Evolutionary conservation across 768 basidiomycete genomes (phyloP).

Genomic region (Serendipita vermifera): DNA sequence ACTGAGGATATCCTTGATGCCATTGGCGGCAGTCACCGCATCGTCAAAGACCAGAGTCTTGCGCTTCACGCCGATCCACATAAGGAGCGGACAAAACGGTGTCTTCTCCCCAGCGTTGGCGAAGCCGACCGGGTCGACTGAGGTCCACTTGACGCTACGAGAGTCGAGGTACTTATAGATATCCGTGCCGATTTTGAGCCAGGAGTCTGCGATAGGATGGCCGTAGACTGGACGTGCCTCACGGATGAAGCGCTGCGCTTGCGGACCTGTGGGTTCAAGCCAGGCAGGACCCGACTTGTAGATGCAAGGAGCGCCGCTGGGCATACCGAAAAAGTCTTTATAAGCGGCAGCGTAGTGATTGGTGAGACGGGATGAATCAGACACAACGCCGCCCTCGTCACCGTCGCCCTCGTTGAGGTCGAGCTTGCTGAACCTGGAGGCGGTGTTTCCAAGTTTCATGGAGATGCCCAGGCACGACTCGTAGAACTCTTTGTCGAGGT

Average conservation of each 20-base stretch:
- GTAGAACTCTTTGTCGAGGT: not conserved
- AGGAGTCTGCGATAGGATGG: slow-evolving; percentile 21
- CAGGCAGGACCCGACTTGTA: slow-evolving; percentile 11
- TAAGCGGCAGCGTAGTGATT: not conserved
- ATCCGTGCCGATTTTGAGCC: slow-evolving; percentile 19
- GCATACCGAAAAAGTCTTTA: slow-evolving; percentile 10
- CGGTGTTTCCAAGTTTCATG: not conserved
- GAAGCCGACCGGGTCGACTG: slow-evolving; percentile 18
- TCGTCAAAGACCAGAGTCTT: slow-evolving; percentile 18
- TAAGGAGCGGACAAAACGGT: slow-evolving; percentile 17
- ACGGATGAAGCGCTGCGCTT: slow-evolving; percentile 4
- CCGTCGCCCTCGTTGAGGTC: not conserved
- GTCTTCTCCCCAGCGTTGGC: slow-evolving; percentile 16
- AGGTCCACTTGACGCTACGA: slow-evolving; percentile 12
- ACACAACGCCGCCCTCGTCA: not conserved
- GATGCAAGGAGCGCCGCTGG: slow-evolving; percentile 12
- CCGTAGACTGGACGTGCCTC: slow-evolving; percentile 17
- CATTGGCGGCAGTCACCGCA: slow-evolving; percentile 18
- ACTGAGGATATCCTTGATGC: slow-evolving; percentile 16
- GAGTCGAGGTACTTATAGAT: slow-evolving; percentile 18
- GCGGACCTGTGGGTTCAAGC: slow-evolving; percentile 8
- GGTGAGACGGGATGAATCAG: not conserved
- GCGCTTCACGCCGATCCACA: slow-evolving; percentile 21
- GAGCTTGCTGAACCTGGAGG: not conserved
- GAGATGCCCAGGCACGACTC: not conserved